These are phyloP conservation scores for Botrytis fragariae DNA, from an alignment of 2,329 filamentous ascomycete genomes.

Conservation along the genomic window DNA sequence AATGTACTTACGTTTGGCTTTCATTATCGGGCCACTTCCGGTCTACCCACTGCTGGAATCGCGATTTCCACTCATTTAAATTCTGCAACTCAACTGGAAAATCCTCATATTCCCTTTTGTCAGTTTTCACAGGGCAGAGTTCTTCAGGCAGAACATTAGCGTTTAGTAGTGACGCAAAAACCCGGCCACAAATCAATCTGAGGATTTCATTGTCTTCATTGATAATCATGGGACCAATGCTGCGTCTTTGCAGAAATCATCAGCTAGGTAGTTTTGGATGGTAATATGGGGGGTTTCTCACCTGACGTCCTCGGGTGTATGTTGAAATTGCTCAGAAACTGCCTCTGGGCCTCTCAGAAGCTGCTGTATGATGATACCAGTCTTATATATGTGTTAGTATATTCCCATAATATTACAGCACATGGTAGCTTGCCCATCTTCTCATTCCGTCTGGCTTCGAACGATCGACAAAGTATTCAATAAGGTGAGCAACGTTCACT, in stretches of 20 bases:
- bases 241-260: slow-evolving; percentile 21
- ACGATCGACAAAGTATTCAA: slow-evolving; percentile 28
- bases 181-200: slow-evolving; percentile 29
- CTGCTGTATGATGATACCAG: slow-evolving; percentile 34
- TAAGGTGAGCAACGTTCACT: not conserved
- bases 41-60: slow-evolving; percentile 32
- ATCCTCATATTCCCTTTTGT: slow-evolving; percentile 20
- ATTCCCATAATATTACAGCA: not conserved
- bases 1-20: not conserved
- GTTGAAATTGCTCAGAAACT: slow-evolving; percentile 26
- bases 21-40: slow-evolving; percentile 9
- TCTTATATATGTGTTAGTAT: slow-evolving; percentile 23
- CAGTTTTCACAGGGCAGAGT: slow-evolving; percentile 30
- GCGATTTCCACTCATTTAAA: slow-evolving; percentile 27
- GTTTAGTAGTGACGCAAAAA: slow-evolving; percentile 27
- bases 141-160: slow-evolving; percentile 20
- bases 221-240: slow-evolving; percentile 29
- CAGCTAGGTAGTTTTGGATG: not conserved
- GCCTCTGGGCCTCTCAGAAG: slow-evolving; percentile 26
- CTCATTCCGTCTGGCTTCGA: slow-evolving; percentile 24
- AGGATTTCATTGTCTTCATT: slow-evolving; percentile 33
- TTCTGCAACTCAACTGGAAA: slow-evolving; percentile 30
- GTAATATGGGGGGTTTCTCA: slow-evolving; percentile 21
- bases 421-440: slow-evolving; percentile 32
- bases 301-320: slow-evolving; percentile 29